phyloP scores from a whole-genome alignment of 2,329 filamentous ascomycete species.

The Cladosporium halotolerans region DNA sequence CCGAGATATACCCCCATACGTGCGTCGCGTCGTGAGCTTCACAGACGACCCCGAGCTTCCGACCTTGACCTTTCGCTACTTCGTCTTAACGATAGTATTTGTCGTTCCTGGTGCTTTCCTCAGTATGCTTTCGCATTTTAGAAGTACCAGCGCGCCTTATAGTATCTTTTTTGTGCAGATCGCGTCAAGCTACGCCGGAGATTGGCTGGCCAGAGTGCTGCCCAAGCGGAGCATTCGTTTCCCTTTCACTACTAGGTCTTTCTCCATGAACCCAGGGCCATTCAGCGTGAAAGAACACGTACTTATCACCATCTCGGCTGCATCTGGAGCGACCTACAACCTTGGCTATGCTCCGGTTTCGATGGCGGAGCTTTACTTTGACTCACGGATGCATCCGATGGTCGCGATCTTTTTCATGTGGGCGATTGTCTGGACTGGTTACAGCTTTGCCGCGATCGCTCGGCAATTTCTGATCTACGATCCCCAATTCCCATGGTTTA shows the following conservation, averaged over 20 bases:
- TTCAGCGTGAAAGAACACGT: constrained; percentile 56
- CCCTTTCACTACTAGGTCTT: constrained; percentile 44
- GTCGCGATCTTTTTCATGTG: constrained; percentile 57
- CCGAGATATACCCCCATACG: constrained; percentile 48
- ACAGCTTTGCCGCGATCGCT: constrained; percentile 53
- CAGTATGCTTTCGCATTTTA: constrained; percentile 38
- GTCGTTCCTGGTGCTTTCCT: constrained; percentile 53
- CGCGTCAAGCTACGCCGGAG: constrained; percentile 45
- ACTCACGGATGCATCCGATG: constrained; percentile 45
- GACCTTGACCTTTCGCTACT: constrained; percentile 56
- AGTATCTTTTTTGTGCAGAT: constrained; percentile 59
- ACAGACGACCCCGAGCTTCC: constrained; percentile 51
- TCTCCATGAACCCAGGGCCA: constrained; percentile 51
- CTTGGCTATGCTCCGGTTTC: constrained; percentile 44
- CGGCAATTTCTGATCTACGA: constrained; percentile 54
- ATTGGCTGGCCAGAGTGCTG: constrained; percentile 47
- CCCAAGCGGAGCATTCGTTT: constrained; percentile 44
- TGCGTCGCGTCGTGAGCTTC: constrained; percentile 52
- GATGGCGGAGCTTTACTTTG: constrained; percentile 54
- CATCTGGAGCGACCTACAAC: constrained; percentile 18
- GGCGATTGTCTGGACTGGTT: constrained; percentile 53
- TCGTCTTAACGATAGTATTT: constrained; percentile 50
- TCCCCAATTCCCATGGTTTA: constrained; percentile 50
- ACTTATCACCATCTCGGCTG: constrained; percentile 43
- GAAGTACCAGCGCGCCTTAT: constrained; percentile 37